These are phyloP conservation scores for Knoxia roxburghii DNA, from an alignment of 257 asterid species.

Conservation along the genomic window DNA sequence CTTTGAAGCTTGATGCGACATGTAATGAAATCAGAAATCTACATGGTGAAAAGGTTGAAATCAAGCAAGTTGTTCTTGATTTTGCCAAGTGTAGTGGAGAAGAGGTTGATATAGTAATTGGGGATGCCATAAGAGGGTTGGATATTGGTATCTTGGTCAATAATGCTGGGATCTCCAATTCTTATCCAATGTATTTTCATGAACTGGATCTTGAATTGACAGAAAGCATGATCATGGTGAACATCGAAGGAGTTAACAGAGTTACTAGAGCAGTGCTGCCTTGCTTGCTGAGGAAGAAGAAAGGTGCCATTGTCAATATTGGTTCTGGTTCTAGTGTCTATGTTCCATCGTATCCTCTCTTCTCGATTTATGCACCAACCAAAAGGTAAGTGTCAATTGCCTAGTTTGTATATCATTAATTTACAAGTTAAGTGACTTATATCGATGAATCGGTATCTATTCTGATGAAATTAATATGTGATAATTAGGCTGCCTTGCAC, in stretches of 20 bases:
- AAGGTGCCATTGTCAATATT: constrained; percentile 20
- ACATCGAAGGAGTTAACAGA: constrained; percentile 10
- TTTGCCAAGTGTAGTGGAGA: constrained; percentile 7
- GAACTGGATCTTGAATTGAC: constrained; percentile 14
- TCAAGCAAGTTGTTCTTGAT: constrained; percentile 9
- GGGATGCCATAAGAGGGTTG: constrained; percentile 6
- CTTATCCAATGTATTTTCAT: constrained; percentile 11
- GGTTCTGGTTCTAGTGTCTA: constrained; percentile 17
- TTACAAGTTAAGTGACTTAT: too few relatives aligned
- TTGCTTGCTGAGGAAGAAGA: constrained; percentile 15
- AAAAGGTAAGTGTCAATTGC: constrained; percentile 13
- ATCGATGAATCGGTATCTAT: too few relatives aligned
- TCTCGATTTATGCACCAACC: constrained; percentile 20
- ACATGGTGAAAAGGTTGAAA: neutral
- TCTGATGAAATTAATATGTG: too few relatives aligned
- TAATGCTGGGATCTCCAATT: constrained; percentile 16
- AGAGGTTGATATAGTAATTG: neutral
- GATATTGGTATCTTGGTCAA: constrained; percentile 21
- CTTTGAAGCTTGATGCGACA: constrained; percentile 12
- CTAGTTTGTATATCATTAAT: too few relatives aligned
- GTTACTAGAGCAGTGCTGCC: constrained; percentile 17
- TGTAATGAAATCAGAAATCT: neutral
- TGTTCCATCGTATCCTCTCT: constrained; percentile 18
- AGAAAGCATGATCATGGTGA: constrained; percentile 13
- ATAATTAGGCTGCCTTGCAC: too few relatives aligned